These are phyloP conservation scores for Breynia disticha DNA, from an alignment of 441 rosid species.

Conservation along the genomic window DNA sequence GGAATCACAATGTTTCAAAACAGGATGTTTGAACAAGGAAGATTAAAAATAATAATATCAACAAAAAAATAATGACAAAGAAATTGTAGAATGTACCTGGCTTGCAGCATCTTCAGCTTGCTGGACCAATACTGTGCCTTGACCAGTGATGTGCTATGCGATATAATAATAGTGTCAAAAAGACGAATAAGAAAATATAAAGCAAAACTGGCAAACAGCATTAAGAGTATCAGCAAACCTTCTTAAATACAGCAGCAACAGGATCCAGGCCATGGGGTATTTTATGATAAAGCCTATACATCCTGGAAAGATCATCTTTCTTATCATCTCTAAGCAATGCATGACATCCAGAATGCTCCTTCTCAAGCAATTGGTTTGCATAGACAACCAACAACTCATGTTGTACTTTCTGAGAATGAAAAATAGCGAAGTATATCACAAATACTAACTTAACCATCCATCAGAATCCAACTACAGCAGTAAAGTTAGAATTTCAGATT, in stretches of 20 bases:
- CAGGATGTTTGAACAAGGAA: not conserved
- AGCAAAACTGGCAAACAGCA: conserved; percentile 4
- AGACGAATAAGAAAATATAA: conserved; percentile 1
- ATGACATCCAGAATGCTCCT: conserved; percentile 91
- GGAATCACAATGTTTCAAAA: not conserved
- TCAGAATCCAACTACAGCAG: too few species aligned
- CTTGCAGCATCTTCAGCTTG: conserved; percentile 86
- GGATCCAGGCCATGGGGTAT: conserved; percentile 69
- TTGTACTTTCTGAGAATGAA: conserved; percentile 70
- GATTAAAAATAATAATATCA: not conserved
- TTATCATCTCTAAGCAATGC: conserved; percentile 84
- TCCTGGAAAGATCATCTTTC: conserved; percentile 92
- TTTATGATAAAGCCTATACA: conserved; percentile 82
- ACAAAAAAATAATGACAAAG: not conserved
- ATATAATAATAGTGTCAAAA: conserved; percentile 13
- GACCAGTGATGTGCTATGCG: conserved; percentile 90
- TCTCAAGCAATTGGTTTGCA: conserved; percentile 64
- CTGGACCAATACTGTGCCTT: conserved; percentile 78
- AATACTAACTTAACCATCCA: not conserved
- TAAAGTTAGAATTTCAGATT: too few species aligned
- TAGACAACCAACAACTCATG: conserved; percentile 55
- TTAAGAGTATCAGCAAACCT: conserved; percentile 33
- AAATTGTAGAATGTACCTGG: conserved; percentile 32
- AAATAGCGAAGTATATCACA: not conserved
- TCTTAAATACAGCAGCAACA: conserved; percentile 67